phyloP scores from a whole-genome alignment of 768 basidiomycete genomes.

The Xerocomus potaroensis region DNA sequence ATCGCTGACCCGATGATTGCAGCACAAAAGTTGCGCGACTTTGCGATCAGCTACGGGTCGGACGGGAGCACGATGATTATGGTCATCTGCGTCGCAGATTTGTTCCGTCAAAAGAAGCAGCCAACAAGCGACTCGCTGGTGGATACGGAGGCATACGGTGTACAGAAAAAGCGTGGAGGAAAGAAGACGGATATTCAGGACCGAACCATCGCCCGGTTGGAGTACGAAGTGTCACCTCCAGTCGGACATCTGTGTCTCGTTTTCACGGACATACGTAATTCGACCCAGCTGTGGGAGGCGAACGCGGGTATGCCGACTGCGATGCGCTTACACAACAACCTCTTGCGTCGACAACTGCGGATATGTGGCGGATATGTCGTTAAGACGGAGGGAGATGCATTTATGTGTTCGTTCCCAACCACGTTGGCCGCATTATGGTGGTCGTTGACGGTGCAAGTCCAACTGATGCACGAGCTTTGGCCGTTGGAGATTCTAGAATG shows the following conservation, averaged over 20 bases:
- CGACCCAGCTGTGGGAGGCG: constrained; percentile 93
- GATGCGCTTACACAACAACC: constrained; percentile 83
- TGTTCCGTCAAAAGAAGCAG: constrained; percentile 59
- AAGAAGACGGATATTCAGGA: constrained; percentile 54
- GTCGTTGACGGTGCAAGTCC: constrained; percentile 81
- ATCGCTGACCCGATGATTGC: constrained; percentile 76
- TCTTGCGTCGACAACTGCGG: constrained; percentile 81
- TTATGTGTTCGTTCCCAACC: constrained; percentile 97
- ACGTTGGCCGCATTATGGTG: constrained; percentile 85
- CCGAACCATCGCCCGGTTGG: constrained; percentile 57
- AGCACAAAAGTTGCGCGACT: constrained; percentile 93
- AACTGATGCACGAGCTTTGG: constrained; percentile 81
- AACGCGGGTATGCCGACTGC: constrained; percentile 95
- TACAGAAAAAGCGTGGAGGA: constrained; percentile 27
- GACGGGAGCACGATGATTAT: constrained; percentile 96
- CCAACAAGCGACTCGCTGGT: constrained; percentile 28
- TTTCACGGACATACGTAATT: constrained; percentile 97
- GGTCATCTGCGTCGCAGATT: constrained; percentile 81
- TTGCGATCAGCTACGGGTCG: constrained; percentile 95
- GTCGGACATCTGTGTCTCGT: constrained; percentile 86
- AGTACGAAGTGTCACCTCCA: constrained; percentile 79
- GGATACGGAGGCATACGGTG: constrained; percentile 34
- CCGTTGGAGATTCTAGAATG: constrained; percentile 91
- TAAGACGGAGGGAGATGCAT: constrained; percentile 98
- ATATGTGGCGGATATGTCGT: constrained; percentile 97